A percentile compares a stretch with the other conserved stretches of the same genome.
phyloP scores from a whole-genome alignment of 352 stramenopile species.

The Phytopythium mirpurense region DNA sequence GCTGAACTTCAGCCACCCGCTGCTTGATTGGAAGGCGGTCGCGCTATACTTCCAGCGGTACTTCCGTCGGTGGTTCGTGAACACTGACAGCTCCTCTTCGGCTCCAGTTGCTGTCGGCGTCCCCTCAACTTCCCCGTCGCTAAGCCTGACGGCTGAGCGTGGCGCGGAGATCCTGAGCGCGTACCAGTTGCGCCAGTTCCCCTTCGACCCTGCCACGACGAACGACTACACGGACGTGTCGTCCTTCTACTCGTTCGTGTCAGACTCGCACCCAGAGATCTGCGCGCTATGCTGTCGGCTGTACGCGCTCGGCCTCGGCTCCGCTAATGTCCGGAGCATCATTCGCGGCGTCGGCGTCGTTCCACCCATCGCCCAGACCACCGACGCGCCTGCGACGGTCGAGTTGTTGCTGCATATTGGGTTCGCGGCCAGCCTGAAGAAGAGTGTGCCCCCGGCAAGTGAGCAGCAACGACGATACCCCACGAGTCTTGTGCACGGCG shows the following conservation, averaged over 20 bases:
- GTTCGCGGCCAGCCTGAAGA: conserved; percentile 55
- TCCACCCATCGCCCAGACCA: conserved; percentile 46
- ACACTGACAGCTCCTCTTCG: conserved; percentile 2
- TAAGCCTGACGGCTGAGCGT: conserved; percentile 27
- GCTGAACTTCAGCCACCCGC: conserved; percentile 45
- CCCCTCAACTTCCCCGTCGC: neutral
- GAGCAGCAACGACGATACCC: neutral
- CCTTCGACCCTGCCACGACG: conserved; percentile 66
- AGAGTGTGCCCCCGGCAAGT: conserved; percentile 1
- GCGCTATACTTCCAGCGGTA: conserved; percentile 63
- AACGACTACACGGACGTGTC: conserved; percentile 74
- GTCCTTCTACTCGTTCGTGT: conserved; percentile 84
- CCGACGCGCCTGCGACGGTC: conserved; percentile 32
- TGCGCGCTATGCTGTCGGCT: conserved; percentile 74
- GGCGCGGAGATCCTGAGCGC: conserved; percentile 50
- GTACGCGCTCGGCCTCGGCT: conserved; percentile 61
- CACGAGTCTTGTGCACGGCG: conserved; percentile 3
- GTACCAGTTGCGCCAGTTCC: conserved; percentile 65
- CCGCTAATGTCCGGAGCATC: conserved; percentile 44
- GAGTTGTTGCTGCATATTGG: conserved; percentile 65
- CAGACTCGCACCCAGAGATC: conserved; percentile 73
- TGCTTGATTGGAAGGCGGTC: conserved; percentile 49
- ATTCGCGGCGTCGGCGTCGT: conserved; percentile 62
- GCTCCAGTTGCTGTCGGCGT: neutral
- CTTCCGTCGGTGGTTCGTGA: conserved; percentile 59